Percentiles rank a stretch among this genome's conserved stretches.
phyloP scores from a whole-genome alignment of 176 grass and related monocot species.

The Oryza rufipogon region DNA sequence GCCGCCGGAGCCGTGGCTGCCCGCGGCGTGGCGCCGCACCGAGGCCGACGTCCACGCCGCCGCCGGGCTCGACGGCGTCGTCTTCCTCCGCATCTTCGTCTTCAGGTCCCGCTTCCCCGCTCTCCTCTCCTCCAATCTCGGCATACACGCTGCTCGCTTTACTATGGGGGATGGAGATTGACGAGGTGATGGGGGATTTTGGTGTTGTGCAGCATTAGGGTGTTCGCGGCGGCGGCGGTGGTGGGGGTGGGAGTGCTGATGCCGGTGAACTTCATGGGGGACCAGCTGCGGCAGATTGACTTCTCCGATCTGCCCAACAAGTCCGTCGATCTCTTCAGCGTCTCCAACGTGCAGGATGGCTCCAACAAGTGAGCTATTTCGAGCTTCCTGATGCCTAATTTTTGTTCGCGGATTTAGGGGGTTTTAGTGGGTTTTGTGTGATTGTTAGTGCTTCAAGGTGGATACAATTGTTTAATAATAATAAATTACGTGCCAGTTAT shows the following conservation, averaged over 20 bases:
- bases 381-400: not conserved
- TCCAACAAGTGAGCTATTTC: slow-evolving; percentile 67
- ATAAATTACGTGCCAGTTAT: not conserved
- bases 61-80: slow-evolving; percentile 81
- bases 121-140: not conserved
- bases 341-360: slow-evolving; percentile 90
- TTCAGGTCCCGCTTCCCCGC: slow-evolving; percentile 54
- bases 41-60: slow-evolving; percentile 76
- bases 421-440: not conserved
- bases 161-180: not conserved
- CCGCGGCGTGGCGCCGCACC: slow-evolving; percentile 59
- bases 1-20: slow-evolving; percentile 62
- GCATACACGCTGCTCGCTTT: no score
- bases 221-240: slow-evolving; percentile 67
- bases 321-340: slow-evolving; percentile 82
- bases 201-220: slow-evolving; percentile 58
- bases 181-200: not conserved
- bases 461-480: not conserved
- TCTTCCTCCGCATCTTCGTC: slow-evolving; percentile 84
- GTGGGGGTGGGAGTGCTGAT: slow-evolving; percentile 78
- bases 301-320: slow-evolving; percentile 81
- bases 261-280: slow-evolving; percentile 77
- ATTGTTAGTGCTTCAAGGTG: not conserved
- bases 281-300: slow-evolving; percentile 77
- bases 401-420: not conserved